Percentiles rank a stretch among this genome's conserved stretches.
Evolutionary conservation across 192 early-diverging fungal genomes (phyloP).

Genomic region (Linnemannia zychae): DNA sequence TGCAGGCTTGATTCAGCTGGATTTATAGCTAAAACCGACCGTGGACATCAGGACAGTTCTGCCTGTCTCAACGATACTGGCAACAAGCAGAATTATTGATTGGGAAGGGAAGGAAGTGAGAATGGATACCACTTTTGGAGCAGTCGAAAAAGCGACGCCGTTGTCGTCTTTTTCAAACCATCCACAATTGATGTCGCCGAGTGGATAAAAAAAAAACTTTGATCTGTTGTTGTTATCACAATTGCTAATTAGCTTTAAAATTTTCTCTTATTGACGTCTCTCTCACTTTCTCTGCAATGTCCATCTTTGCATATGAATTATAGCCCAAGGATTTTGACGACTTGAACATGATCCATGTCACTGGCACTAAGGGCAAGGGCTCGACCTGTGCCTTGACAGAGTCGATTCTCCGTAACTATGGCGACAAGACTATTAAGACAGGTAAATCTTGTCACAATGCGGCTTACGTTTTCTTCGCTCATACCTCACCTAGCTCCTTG

Average conservation of each 20-base stretch:
- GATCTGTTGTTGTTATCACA: not conserved
- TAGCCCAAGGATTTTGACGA: conserved; percentile 76
- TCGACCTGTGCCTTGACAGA: conserved; percentile 87
- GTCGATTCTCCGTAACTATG: conserved; percentile 75
- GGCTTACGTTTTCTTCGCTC: not conserved
- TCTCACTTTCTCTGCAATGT: conserved; percentile 32
- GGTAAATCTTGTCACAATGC: conserved; percentile 15
- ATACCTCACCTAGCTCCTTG: not conserved
- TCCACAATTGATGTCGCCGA: not conserved
- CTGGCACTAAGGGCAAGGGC: conserved; percentile 92
- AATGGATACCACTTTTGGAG: not conserved
- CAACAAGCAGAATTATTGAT: not conserved
- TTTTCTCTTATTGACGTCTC: conserved; percentile 43
- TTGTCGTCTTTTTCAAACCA: not conserved
- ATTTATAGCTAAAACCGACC: no score
- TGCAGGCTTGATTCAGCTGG: no score
- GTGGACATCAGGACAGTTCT: no score
- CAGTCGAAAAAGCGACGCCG: not conserved
- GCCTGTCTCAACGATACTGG: no score
- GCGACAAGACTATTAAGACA: conserved; percentile 42
- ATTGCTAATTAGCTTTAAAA: not conserved
- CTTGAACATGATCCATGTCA: conserved; percentile 83
- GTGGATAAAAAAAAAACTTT: not conserved
- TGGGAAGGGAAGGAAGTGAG: not conserved
- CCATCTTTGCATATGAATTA: not conserved